phyloP scores from a whole-genome alignment of 805 yeast species.

The Suhomyces tanzawaensis region DNA sequence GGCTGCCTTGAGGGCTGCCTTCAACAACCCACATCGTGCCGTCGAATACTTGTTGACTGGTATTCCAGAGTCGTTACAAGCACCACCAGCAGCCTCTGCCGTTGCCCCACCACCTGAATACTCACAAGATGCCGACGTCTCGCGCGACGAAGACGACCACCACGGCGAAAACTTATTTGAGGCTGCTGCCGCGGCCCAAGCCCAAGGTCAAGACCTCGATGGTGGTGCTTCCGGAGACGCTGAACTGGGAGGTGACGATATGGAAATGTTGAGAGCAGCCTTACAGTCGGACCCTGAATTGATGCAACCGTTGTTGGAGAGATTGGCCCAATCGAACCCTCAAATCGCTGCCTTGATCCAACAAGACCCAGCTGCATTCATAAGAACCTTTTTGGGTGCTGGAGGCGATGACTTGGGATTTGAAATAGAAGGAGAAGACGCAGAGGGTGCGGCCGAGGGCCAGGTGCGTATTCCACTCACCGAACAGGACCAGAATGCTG shows the following conservation, averaged over 20 bases:
- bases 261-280: slow-evolving; percentile 65
- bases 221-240: slow-evolving; percentile 45
- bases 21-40: slow-evolving; percentile 96
- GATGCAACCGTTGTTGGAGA: slow-evolving; percentile 79
- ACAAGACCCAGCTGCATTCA: slow-evolving; percentile 85
- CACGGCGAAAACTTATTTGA: slow-evolving; percentile 51
- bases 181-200: slow-evolving; percentile 44
- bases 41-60: slow-evolving; percentile 93
- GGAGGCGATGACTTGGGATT: slow-evolving; percentile 50
- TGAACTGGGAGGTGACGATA: no score
- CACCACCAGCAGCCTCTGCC: slow-evolving; percentile 23
- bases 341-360: slow-evolving; percentile 78
- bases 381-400: slow-evolving; percentile 67
- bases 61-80: slow-evolving; percentile 64
- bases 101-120: slow-evolving; percentile 17
- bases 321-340: slow-evolving; percentile 78
- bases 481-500: slow-evolving; percentile 85
- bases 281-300: slow-evolving; percentile 85
- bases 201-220: slow-evolving; percentile 12
- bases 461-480: slow-evolving; percentile 59
- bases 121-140: slow-evolving; percentile 28
- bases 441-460: slow-evolving; percentile 37
- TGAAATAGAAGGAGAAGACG: slow-evolving; percentile 39
- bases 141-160: slow-evolving; percentile 17
- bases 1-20: slow-evolving; percentile 90